Percentiles rank a stretch among this genome's conserved stretches.
These are phyloP conservation scores for Emmonsiellopsis sp. DNA, from an alignment of 2,329 filamentous ascomycete genomes.

Conservation along the genomic window DNA sequence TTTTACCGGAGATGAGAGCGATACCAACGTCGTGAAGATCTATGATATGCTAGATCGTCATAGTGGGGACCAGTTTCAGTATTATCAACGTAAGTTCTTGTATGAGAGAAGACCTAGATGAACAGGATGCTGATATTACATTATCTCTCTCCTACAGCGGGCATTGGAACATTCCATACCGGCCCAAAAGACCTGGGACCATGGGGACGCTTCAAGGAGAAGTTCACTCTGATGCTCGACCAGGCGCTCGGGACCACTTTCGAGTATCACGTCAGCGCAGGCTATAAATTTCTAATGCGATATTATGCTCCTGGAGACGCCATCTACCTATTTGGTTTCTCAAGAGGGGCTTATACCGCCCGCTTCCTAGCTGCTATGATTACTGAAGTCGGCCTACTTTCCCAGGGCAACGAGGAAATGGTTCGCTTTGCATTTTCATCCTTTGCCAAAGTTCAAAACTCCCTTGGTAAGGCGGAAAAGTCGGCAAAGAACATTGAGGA, in stretches of 20 bases:
- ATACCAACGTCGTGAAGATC: constrained; percentile 47
- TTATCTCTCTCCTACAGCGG: background rate
- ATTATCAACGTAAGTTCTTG: constrained; percentile 1
- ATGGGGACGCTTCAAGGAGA: background rate
- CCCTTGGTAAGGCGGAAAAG: too few species aligned
- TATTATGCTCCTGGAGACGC: constrained; percentile 41
- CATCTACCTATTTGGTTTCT: constrained; percentile 48
- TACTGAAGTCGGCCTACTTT: constrained; percentile 39
- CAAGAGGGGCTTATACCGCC: constrained; percentile 44
- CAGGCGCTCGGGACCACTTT: constrained; percentile 23
- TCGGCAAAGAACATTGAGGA: too few species aligned
- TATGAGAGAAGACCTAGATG: background rate
- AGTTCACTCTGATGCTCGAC: background rate
- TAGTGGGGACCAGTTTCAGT: background rate
- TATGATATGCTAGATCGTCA: constrained; percentile 28
- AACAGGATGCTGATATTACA: background rate
- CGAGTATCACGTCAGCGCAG: constrained; percentile 42
- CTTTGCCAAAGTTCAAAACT: constrained; percentile 14
- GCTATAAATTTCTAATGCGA: constrained; percentile 46
- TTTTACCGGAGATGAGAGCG: constrained; percentile 25
- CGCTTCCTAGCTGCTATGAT: constrained; percentile 45
- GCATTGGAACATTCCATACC: background rate
- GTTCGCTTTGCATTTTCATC: constrained; percentile 38
- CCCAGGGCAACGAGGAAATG: constrained; percentile 45
- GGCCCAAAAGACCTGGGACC: background rate